Conservation (phyloP, 164 flowering plant species). For the Cinnamomum chago region DNA sequence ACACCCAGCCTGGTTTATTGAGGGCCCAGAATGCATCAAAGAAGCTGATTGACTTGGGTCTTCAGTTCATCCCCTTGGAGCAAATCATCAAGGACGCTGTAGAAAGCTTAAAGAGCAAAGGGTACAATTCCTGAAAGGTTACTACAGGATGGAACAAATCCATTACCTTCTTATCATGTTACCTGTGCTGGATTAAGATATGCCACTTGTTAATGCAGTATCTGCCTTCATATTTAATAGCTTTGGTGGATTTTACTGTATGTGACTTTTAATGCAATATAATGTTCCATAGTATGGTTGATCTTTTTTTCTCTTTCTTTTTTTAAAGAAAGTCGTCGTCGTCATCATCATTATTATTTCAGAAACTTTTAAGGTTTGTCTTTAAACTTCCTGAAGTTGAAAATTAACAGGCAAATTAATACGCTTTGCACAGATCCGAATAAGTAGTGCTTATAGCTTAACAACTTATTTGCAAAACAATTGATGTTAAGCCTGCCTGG, state of each 20-base stretch:
- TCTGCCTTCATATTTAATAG: no score
- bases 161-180: background rate
- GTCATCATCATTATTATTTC: no score
- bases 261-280: background rate
- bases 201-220: background rate
- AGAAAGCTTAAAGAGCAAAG: slow-evolving; percentile 68
- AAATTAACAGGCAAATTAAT: no score
- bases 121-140: slow-evolving; percentile 45
- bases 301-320: no score
- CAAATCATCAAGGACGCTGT: slow-evolving; percentile 79
- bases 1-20: slow-evolving; percentile 75
- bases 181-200: background rate
- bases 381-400: no score
- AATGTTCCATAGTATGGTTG: background rate
- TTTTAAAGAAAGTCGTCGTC: no score
- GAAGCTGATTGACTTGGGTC: slow-evolving; percentile 79
- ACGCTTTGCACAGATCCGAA: no score
- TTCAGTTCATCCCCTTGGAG: slow-evolving; percentile 74
- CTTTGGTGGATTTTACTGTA: background rate
- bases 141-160: background rate
- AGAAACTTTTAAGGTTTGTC: no score
- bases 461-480: no score
- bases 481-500: no score
- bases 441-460: no score
- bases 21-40: slow-evolving; percentile 47